A percentile compares a stretch with the other conserved stretches of the same genome.
These are phyloP conservation scores for Metarhizium rileyi DNA, from an alignment of 2,329 filamentous ascomycete species.

Conservation along the genomic window DNA sequence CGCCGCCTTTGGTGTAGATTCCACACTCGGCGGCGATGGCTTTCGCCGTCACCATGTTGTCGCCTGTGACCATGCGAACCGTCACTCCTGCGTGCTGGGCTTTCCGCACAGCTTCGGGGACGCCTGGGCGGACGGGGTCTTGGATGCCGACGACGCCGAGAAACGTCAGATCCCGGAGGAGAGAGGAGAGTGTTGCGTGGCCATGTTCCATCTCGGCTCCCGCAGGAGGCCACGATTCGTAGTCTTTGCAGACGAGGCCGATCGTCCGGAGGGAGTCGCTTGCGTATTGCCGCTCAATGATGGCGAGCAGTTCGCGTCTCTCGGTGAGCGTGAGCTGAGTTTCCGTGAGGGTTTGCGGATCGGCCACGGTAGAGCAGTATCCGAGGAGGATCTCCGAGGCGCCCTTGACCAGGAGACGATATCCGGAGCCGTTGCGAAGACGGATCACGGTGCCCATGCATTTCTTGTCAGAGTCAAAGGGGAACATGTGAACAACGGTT, in stretches of 20 bases:
- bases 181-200: background rate
- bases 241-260: slow-evolving; percentile 63
- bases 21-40: slow-evolving; percentile 56
- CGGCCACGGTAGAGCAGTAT: slow-evolving; percentile 27
- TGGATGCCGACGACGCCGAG: slow-evolving; percentile 58
- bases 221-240: slow-evolving; percentile 59
- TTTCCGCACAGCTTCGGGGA: slow-evolving; percentile 47
- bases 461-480: slow-evolving; percentile 42
- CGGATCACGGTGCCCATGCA: slow-evolving; percentile 45
- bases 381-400: slow-evolving; percentile 43
- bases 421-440: slow-evolving; percentile 27
- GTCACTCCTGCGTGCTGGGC: slow-evolving; percentile 54
- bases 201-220: slow-evolving; percentile 43
- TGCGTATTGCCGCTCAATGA: slow-evolving; percentile 48
- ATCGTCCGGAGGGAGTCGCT: slow-evolving; percentile 64
- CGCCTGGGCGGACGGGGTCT: slow-evolving; percentile 51
- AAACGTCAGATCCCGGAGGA: slow-evolving; percentile 55
- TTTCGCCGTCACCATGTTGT: slow-evolving; percentile 47
- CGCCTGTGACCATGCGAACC: slow-evolving; percentile 49
- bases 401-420: slow-evolving; percentile 43
- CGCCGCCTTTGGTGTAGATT: slow-evolving; percentile 49
- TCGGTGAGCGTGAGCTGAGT: slow-evolving; percentile 43
- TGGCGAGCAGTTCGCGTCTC: slow-evolving; percentile 36
- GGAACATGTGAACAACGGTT: slow-evolving; percentile 36
- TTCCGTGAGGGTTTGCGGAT: slow-evolving; percentile 39